phyloP scores from a whole-genome alignment of 2,329 filamentous ascomycete species.

The Madurella fahalii region DNA sequence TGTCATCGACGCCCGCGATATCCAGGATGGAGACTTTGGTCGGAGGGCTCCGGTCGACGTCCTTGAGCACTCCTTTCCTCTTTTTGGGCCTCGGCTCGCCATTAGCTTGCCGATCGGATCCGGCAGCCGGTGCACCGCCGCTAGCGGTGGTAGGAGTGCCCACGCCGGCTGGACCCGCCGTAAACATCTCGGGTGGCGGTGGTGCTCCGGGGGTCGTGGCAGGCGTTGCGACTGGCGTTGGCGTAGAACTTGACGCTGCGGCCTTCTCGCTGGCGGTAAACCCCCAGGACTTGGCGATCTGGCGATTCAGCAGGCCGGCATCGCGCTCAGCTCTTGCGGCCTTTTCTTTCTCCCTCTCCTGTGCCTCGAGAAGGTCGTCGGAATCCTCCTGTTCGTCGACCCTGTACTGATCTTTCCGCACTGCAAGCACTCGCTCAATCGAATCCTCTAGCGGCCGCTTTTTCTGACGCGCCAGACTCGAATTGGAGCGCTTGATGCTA shows the following conservation, averaged over 20 bases:
- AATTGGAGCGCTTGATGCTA: conserved; percentile 79
- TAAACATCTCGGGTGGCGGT: not conserved
- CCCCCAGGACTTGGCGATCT: conserved; percentile 40
- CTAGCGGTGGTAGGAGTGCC: not conserved
- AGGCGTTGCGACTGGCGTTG: not conserved
- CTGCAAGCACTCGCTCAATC: conserved; percentile 74
- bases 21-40: conserved; percentile 65
- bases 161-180: not conserved
- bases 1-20: conserved; percentile 70
- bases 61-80: conserved; percentile 45
- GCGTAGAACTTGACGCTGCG: not conserved
- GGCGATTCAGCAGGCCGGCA: conserved; percentile 37
- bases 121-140: not conserved
- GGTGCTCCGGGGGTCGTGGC: not conserved
- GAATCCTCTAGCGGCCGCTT: conserved; percentile 79
- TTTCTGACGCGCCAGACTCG: conserved; percentile 74
- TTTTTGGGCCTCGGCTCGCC: conserved; percentile 65
- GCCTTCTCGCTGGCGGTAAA: conserved; percentile 28
- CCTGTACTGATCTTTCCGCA: conserved; percentile 62
- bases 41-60: conserved; percentile 60
- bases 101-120: conserved; percentile 52
- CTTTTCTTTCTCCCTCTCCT: conserved; percentile 24
- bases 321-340: conserved; percentile 25
- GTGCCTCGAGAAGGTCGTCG: conserved; percentile 36
- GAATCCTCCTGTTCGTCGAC: conserved; percentile 53